Percentiles rank a stretch among this genome's conserved stretches.
Conservation (phyloP, 2,329 filamentous ascomycete species). For the Didymella segeticola region DNA sequence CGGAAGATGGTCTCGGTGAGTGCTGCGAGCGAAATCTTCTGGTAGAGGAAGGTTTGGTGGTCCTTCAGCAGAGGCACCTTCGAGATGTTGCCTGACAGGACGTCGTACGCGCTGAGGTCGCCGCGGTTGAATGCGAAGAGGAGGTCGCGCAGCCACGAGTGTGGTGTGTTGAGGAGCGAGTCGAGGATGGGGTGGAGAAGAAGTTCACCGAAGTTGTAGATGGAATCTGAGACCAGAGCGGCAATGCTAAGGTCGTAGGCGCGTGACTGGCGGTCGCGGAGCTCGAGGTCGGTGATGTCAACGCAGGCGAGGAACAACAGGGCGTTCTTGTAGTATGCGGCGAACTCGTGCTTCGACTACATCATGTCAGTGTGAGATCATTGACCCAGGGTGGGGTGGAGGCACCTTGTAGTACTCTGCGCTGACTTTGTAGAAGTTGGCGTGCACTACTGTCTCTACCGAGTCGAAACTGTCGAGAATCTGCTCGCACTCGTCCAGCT, state of each 20-base stretch:
- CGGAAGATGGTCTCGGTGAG: slow-evolving; percentile 96
- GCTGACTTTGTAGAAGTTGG: slow-evolving; percentile 94
- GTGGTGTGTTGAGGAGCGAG: slow-evolving; percentile 74
- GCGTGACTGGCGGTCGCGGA: slow-evolving; percentile 77
- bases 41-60: slow-evolving; percentile 84
- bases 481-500: slow-evolving; percentile 84
- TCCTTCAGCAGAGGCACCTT: slow-evolving; percentile 80
- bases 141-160: slow-evolving; percentile 92
- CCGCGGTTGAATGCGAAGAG: slow-evolving; percentile 97
- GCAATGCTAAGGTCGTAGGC: slow-evolving; percentile 94
- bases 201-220: slow-evolving; percentile 99
- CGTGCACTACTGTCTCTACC: slow-evolving; percentile 94
- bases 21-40: slow-evolving; percentile 97
- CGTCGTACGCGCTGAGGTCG: slow-evolving; percentile 86
- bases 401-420: slow-evolving; percentile 86
- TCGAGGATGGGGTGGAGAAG: slow-evolving; percentile 95
- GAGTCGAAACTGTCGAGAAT: slow-evolving; percentile 92
- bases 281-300: slow-evolving; percentile 75
- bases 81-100: slow-evolving; percentile 78
- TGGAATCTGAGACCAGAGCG: slow-evolving; percentile 89
- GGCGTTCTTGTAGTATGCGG: slow-evolving; percentile 95
- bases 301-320: slow-evolving; percentile 98
- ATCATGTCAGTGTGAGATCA: background rate
- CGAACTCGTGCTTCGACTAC: slow-evolving; percentile 84
- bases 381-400: too few species aligned